Evolutionary conservation across 75 land plant genomes (phyloP).

Genomic region (Cupressus sempervirens): DNA sequence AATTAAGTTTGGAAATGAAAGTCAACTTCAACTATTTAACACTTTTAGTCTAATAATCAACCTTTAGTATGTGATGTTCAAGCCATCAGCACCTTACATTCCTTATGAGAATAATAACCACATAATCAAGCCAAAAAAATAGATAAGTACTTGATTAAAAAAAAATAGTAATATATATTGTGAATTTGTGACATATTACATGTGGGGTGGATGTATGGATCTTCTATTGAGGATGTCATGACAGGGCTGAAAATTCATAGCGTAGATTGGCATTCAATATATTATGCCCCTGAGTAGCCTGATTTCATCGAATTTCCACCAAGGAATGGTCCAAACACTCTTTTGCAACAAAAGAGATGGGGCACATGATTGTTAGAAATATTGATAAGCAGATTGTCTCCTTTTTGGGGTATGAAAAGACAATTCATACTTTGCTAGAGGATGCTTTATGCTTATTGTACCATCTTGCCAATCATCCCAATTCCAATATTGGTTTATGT

Average conservation of each 20-base stretch:
- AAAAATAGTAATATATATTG: too few species aligned
- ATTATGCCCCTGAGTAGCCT: conserved; percentile 13
- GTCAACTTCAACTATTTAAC: too few species aligned
- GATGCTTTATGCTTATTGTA: conserved; percentile 11
- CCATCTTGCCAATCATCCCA: conserved; percentile 11
- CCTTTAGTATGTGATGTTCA: too few species aligned
- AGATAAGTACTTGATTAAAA: neutral
- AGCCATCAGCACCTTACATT: neutral
- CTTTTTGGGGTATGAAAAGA: neutral
- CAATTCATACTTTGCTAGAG: neutral
- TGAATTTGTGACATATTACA: conserved; percentile 8
- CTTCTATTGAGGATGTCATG: conserved; percentile 30
- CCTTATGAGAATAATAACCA: neutral
- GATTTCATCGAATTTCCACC: conserved; percentile 38
- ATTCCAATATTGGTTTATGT: conserved; percentile 17
- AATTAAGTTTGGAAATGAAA: too few species aligned
- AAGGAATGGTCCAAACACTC: conserved; percentile 10
- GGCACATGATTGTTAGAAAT: conserved; percentile 34
- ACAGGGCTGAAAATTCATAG: conserved; percentile 31
- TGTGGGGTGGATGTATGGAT: conserved; percentile 47
- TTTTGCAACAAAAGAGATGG: conserved; percentile 39
- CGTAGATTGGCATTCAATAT: conserved; percentile 29
- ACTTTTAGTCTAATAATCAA: too few species aligned
- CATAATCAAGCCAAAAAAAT: too few species aligned
- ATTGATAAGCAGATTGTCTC: conserved; percentile 11